phyloP scores from a whole-genome alignment of 768 basidiomycete genomes.

The Atractiella rhizophila region DNA sequence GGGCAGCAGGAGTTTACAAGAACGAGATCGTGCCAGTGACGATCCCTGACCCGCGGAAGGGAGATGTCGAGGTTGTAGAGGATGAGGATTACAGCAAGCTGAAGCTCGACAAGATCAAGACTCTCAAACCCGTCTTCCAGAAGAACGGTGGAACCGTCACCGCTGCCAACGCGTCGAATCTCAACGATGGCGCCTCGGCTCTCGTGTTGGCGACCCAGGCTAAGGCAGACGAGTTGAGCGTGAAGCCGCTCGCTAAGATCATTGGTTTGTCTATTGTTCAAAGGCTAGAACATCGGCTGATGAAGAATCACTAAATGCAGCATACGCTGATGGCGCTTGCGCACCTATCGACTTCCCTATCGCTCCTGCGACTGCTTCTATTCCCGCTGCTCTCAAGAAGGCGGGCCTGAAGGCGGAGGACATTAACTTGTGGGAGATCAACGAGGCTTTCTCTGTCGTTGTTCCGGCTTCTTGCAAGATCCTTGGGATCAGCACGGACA shows the following conservation, averaged over 20 bases:
- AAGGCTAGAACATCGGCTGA: no score
- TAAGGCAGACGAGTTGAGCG: conserved; percentile 68
- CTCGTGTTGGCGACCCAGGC: conserved; percentile 80
- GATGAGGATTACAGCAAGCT: conserved; percentile 98
- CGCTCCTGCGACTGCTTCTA: conserved; percentile 59
- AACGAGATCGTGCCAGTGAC: conserved; percentile 72
- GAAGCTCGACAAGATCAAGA: conserved; percentile 75
- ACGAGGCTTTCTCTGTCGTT: conserved; percentile 93
- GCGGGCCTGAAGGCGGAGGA: conserved; percentile 61
- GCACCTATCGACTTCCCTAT: conserved; percentile 92
- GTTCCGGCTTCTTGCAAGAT: conserved; percentile 73
- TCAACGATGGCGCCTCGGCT: conserved; percentile 79
- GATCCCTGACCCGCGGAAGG: conserved; percentile 68
- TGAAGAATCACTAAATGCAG: no score
- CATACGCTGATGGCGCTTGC: conserved; percentile 87
- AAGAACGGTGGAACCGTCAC: conserved; percentile 52
- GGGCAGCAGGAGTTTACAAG: conserved; percentile 59
- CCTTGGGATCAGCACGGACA: conserved; percentile 53
- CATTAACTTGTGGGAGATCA: conserved; percentile 80
- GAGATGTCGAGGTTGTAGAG: conserved; percentile 52
- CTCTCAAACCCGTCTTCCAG: conserved; percentile 70
- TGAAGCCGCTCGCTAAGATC: conserved; percentile 80
- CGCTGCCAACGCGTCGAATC: conserved; percentile 77
- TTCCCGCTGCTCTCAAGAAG: conserved; percentile 63
- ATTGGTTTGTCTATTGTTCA: conserved; percentile 38